A percentile compares a stretch with the other conserved stretches of the same genome.
Conservation (phyloP, 257 asterid genomes). For the Orobanche coerulescens region DNA sequence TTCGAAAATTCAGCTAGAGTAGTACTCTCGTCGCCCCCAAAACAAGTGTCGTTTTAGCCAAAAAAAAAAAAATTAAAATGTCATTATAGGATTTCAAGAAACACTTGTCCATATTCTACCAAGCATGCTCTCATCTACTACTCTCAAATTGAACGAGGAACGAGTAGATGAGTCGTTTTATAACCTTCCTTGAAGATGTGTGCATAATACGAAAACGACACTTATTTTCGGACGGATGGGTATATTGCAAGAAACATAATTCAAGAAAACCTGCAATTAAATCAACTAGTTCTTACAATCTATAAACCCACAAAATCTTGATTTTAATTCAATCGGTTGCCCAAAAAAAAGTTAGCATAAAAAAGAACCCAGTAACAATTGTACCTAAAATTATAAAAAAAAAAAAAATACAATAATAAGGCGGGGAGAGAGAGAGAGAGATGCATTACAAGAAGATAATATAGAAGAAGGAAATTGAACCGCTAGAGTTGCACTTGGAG, state of each 20-base stretch:
- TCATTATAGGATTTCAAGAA: too few species aligned
- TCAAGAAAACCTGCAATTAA: background rate
- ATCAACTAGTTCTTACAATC: background rate
- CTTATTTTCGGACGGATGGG: too few species aligned
- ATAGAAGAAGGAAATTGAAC: conserved; percentile 34
- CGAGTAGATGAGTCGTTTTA: too few species aligned
- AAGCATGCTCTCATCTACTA: too few species aligned
- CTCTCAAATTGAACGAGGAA: too few species aligned
- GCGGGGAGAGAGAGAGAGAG: background rate
- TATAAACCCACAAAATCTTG: background rate
- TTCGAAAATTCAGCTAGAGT: background rate
- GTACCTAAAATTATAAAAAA: background rate
- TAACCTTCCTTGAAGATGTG: too few species aligned
- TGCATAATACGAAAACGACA: too few species aligned
- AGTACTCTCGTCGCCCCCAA: too few species aligned
- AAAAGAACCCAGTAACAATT: background rate
- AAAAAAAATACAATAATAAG: background rate
- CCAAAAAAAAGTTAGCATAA: background rate
- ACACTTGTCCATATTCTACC: too few species aligned
- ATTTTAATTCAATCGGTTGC: too few species aligned
- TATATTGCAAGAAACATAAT: background rate
- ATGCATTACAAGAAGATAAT: conserved; percentile 28
- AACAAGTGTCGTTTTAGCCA: too few species aligned
- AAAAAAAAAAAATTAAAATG: too few species aligned
- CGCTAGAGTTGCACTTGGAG: conserved; percentile 32